These are phyloP conservation scores for Chalciporus piperatus DNA, from an alignment of 768 basidiomycete genomes.

Conservation along the genomic window DNA sequence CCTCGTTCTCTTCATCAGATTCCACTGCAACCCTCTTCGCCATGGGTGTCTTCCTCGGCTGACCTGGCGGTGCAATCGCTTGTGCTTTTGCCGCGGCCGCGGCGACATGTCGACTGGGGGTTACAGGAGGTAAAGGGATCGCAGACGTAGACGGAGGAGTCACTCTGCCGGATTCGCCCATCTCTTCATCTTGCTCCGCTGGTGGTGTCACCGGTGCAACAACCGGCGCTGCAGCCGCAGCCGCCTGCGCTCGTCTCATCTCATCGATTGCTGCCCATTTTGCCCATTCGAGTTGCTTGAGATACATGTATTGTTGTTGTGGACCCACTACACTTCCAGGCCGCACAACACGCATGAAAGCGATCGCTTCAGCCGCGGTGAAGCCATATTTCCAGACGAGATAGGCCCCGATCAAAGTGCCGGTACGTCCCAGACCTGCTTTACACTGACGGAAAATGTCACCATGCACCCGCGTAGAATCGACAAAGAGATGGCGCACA, in stretches of 20 bases:
- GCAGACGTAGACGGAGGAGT: conserved; percentile 26
- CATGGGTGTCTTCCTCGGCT: conserved; percentile 85
- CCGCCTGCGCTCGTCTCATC: conserved; percentile 44
- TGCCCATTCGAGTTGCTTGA: conserved; percentile 91
- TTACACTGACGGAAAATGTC: conserved; percentile 63
- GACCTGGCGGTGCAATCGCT: conserved; percentile 73
- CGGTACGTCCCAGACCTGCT: conserved; percentile 94
- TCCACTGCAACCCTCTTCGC: conserved; percentile 68
- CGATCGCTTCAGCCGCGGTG: conserved; percentile 93
- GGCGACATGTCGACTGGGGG: conserved; percentile 74
- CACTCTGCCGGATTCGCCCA: conserved; percentile 43
- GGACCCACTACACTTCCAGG: conserved; percentile 93
- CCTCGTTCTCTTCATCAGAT: conserved; percentile 61
- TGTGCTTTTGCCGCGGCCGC: conserved; percentile 67
- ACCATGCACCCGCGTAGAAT: conserved; percentile 17
- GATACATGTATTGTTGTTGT: conserved; percentile 92
- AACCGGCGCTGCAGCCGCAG: conserved; percentile 41
- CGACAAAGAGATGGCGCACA: conserved; percentile 44
- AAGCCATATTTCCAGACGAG: conserved; percentile 99
- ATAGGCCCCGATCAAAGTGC: conserved; percentile 96
- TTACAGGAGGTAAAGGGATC: conserved; percentile 63
- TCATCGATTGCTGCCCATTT: conserved; percentile 92
- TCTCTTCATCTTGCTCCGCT: conserved; percentile 69
- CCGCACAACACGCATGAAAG: conserved; percentile 96
- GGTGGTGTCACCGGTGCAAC: conserved; percentile 80